Evolutionary conservation across 2,329 filamentous ascomycete genomes (phyloP).

Genomic region (Akanthomyces uredinophilus): DNA sequence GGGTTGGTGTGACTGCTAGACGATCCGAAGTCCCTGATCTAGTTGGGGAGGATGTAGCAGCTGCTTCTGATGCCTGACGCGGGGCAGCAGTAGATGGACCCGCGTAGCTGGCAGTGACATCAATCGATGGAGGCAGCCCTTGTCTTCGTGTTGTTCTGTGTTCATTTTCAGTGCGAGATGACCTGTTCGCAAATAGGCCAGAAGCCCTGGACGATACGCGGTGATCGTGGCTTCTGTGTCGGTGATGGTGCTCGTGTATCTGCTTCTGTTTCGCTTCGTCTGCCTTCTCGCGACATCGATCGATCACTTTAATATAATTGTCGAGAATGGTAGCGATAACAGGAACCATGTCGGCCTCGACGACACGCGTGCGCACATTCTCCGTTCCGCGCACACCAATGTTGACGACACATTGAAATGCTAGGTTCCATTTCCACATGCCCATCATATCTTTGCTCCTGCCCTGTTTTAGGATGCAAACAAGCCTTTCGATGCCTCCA

Average conservation of each 20-base stretch:
- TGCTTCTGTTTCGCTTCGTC: slow-evolving; percentile 76
- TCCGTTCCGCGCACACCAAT: slow-evolving; percentile 96
- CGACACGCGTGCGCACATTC: slow-evolving; percentile 85
- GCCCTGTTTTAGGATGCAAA: slow-evolving; percentile 97
- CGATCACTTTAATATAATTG: slow-evolving; percentile 96
- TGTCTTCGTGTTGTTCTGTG: slow-evolving; percentile 66
- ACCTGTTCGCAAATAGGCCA: slow-evolving; percentile 44
- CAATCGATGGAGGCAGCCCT: slow-evolving; percentile 69
- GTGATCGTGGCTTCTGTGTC: slow-evolving; percentile 46
- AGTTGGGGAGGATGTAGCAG: slow-evolving; percentile 10
- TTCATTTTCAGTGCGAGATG: slow-evolving; percentile 50
- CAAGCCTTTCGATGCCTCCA: slow-evolving; percentile 92
- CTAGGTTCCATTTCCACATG: slow-evolving; percentile 99
- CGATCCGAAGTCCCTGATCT: slow-evolving; percentile 18
- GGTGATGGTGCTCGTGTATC: slow-evolving; percentile 46
- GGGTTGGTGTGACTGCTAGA: slow-evolving; percentile 24
- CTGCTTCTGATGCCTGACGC: slow-evolving; percentile 22
- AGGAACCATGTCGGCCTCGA: slow-evolving; percentile 98
- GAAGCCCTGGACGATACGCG: slow-evolving; percentile 39
- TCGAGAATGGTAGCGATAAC: slow-evolving; percentile 97
- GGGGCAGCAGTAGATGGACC: slow-evolving; percentile 31
- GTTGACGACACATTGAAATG: slow-evolving; percentile 98
- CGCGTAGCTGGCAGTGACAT: slow-evolving; percentile 41
- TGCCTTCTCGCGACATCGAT: slow-evolving; percentile 81
- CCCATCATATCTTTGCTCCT: slow-evolving; percentile 98